These are phyloP conservation scores for Xerocomellus amylosporus DNA, from an alignment of 768 basidiomycete genomes.

Conservation along the genomic window DNA sequence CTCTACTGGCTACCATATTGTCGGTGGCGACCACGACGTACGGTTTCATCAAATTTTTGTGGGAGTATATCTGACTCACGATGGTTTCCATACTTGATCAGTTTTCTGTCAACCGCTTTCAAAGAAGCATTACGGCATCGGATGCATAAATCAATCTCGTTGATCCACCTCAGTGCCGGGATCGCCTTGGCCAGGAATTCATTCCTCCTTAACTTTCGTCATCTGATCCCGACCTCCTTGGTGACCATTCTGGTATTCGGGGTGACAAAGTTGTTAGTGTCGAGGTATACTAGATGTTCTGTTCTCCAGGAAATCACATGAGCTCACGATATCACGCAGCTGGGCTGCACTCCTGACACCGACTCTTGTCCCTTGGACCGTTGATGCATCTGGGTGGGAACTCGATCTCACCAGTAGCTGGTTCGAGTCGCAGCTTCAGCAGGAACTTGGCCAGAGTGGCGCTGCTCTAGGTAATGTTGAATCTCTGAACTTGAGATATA, in stretches of 20 bases:
- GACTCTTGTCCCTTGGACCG: neutral
- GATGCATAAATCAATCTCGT: slow-evolving; percentile 10
- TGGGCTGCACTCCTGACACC: slow-evolving; percentile 16
- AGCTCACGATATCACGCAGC: neutral
- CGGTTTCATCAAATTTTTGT: neutral
- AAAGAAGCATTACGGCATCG: slow-evolving; percentile 19
- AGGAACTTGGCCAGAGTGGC: slow-evolving; percentile 2
- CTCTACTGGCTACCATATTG: neutral
- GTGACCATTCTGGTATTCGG: slow-evolving; percentile 7
- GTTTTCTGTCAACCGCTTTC: slow-evolving; percentile 7
- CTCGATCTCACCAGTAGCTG: slow-evolving; percentile 3
- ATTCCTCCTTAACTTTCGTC: neutral
- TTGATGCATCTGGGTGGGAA: slow-evolving; percentile 5
- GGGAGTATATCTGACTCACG: neutral
- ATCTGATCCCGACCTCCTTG: neutral
- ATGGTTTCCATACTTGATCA: neutral
- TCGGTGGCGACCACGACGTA: neutral
- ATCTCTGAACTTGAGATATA: neutral
- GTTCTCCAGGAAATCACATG: no score
- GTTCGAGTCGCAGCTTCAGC: neutral
- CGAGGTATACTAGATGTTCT: slow-evolving; percentile 4
- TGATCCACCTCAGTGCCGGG: slow-evolving; percentile 9
- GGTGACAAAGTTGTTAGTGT: slow-evolving; percentile 10
- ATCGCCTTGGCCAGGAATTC: slow-evolving; percentile 6
- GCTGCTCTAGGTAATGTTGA: neutral